Percentiles rank a stretch among this genome's conserved stretches.
Evolutionary conservation across 179 eudicot species (phyloP).

Genomic region (Beta corolliflora): DNA sequence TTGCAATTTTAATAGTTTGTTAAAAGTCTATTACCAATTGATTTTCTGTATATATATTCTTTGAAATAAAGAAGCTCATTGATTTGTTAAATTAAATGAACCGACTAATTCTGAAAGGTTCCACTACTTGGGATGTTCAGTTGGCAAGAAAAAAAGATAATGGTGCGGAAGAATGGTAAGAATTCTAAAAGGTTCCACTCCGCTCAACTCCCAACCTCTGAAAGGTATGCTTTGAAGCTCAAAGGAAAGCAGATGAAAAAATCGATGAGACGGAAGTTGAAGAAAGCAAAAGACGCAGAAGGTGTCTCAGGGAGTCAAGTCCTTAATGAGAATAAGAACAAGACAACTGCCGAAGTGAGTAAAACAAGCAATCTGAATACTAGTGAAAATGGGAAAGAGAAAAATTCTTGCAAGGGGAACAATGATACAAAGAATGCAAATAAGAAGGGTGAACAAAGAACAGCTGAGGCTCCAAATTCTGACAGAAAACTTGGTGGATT

Average conservation of each 20-base stretch:
- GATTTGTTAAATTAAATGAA: neutral
- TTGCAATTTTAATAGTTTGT: neutral
- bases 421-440: constrained; percentile 15
- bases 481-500: constrained; percentile 50
- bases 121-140: constrained; percentile 5
- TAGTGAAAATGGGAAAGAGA: constrained; percentile 23
- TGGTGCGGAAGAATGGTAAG: constrained; percentile 26
- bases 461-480: constrained; percentile 25
- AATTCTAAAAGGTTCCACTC: constrained; percentile 26
- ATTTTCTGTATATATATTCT: neutral
- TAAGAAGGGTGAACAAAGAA: constrained; percentile 26
- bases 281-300: constrained; percentile 25
- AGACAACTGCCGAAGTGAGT: constrained; percentile 9
- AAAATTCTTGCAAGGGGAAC: neutral
- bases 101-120: neutral
- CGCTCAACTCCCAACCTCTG: constrained; percentile 19
- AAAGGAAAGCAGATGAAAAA: constrained; percentile 37
- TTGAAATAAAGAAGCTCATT: neutral
- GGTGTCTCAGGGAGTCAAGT: constrained; percentile 26
- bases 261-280: constrained; percentile 17
- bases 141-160: constrained; percentile 23
- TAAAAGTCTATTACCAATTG: neutral
- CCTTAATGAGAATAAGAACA: constrained; percentile 26
- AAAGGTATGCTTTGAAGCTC: constrained; percentile 38
- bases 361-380: constrained; percentile 21